A percentile compares a stretch with the other conserved stretches of the same genome.
phyloP scores from a whole-genome alignment of 208 protist species.

The Trypanosoma cruzi region DNA sequence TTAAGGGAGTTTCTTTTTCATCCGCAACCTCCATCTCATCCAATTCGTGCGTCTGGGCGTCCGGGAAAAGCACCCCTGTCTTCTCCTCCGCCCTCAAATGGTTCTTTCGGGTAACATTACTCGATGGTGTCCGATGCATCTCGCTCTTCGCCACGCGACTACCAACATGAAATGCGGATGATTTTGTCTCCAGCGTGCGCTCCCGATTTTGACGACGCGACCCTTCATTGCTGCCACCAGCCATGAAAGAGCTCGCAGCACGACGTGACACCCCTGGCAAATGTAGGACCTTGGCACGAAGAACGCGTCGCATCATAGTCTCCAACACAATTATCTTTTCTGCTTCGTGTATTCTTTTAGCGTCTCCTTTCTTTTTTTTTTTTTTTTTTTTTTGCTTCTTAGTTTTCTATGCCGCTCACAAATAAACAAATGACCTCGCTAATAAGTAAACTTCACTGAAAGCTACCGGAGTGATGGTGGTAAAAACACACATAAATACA shows the following conservation, averaged over 20 bases:
- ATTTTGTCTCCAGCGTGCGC: background rate
- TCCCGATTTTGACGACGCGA: conserved; percentile 8
- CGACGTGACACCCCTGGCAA: background rate
- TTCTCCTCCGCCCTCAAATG: background rate
- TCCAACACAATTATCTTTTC: background rate
- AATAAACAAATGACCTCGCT: background rate
- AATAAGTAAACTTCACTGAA: background rate
- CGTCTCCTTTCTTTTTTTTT: background rate
- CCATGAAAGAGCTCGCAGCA: conserved; percentile 6
- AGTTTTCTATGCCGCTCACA: background rate
- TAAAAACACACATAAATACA: background rate
- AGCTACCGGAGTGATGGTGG: background rate
- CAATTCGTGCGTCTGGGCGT: conserved; percentile 25
- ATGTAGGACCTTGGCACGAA: conserved; percentile 4
- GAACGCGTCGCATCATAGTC: conserved; percentile 31
- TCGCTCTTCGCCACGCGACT: background rate
- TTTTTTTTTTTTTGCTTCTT: conserved; percentile 8
- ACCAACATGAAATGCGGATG: background rate
- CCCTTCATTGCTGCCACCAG: background rate
- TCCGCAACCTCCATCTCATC: conserved; percentile 10
- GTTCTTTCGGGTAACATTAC: background rate
- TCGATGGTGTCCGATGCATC: background rate
- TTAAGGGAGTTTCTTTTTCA: background rate
- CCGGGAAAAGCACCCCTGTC: conserved; percentile 32
- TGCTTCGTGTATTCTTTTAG: no score